A percentile compares a stretch with the other conserved stretches of the same genome.
Conservation (phyloP, 2,329 filamentous ascomycete species). For the Alternaria gansuensis region DNA sequence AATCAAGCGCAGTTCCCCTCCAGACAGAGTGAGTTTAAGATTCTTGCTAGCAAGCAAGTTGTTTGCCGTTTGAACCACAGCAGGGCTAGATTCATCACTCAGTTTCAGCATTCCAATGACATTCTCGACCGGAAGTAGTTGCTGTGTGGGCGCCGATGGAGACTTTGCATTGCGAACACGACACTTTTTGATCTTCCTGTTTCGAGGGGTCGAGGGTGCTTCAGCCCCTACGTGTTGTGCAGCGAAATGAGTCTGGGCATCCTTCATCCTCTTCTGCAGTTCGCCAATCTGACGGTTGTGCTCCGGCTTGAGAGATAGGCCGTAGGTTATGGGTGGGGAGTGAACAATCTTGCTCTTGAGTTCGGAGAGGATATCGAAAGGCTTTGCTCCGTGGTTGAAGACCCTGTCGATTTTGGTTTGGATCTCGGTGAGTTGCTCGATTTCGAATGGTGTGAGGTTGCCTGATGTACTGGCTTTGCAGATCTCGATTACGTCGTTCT, state of each 20-base stretch:
- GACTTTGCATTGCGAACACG: background rate
- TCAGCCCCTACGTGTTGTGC: background rate
- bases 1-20: no score
- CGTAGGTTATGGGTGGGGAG: accelerated
- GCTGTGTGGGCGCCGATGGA: background rate
- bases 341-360: background rate
- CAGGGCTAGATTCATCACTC: no score
- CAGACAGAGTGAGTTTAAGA: no score
- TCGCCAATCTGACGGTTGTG: background rate
- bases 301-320: background rate
- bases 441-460: background rate
- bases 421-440: background rate
- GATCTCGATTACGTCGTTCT: background rate
- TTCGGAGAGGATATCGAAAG: background rate
- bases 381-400: background rate
- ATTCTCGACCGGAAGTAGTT: background rate
- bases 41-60: no score
- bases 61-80: no score
- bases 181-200: background rate
- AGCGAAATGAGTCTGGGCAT: background rate
- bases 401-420: background rate
- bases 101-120: no score
- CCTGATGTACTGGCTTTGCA: background rate
- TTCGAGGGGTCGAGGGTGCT: background rate
- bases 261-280: background rate